Percentiles rank a stretch among this genome's conserved stretches.
phyloP scores from a whole-genome alignment of 768 basidiomycete species.

The Psilocybe cyanescens region DNA sequence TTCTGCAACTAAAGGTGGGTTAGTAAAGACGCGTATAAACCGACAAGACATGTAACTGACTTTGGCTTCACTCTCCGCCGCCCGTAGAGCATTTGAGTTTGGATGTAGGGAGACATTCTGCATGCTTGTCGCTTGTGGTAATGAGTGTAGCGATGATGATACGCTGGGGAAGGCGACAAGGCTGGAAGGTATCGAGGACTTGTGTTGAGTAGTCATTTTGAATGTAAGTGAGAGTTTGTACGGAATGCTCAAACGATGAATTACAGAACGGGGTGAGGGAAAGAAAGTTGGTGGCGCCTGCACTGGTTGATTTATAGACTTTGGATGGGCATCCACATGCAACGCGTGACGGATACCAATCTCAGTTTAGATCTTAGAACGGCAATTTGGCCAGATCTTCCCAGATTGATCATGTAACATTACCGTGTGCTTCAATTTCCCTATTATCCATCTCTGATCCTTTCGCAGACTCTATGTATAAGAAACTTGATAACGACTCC shows the following conservation, averaged over 20 bases:
- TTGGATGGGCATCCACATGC: conserved; percentile 20
- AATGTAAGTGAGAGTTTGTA: conserved; percentile 18
- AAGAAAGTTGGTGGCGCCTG: conserved; percentile 20
- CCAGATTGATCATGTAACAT: conserved; percentile 20
- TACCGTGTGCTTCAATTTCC: conserved; percentile 21
- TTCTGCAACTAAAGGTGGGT: conserved; percentile 54
- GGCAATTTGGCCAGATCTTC: conserved; percentile 30
- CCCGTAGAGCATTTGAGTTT: conserved; percentile 68
- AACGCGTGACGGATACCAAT: conserved; percentile 35
- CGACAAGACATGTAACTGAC: conserved; percentile 37
- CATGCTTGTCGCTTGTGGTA: conserved; percentile 76
- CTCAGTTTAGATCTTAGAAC: conserved; percentile 33
- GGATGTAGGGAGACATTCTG: conserved; percentile 69
- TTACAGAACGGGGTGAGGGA: conserved; percentile 20
- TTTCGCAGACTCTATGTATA: conserved; percentile 13
- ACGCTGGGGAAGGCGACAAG: conserved; percentile 78
- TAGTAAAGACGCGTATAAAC: neutral
- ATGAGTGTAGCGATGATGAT: conserved; percentile 65
- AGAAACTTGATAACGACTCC: conserved; percentile 15
- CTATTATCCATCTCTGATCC: conserved; percentile 9
- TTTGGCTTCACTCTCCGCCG: conserved; percentile 78
- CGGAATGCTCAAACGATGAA: conserved; percentile 13
- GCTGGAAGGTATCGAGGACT: conserved; percentile 43
- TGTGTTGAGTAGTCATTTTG: conserved; percentile 31
- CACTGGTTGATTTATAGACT: conserved; percentile 37